These are phyloP conservation scores for Pseudohyphozyma bogoriensis DNA, from an alignment of 768 basidiomycete genomes.

Conservation along the genomic window DNA sequence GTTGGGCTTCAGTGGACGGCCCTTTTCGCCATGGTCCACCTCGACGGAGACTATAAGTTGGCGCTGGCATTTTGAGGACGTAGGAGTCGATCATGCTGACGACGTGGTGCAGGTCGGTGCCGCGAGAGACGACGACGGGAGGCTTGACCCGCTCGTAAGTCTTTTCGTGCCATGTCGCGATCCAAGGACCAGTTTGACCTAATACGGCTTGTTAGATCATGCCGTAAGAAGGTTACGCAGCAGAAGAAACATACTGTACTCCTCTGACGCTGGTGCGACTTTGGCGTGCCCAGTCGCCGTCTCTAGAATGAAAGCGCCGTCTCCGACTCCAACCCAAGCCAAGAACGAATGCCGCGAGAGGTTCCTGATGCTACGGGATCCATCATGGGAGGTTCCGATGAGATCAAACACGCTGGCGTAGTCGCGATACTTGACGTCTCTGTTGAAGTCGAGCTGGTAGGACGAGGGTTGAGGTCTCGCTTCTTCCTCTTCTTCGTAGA, in stretches of 20 bases:
- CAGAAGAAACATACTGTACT: slow-evolving; percentile 5
- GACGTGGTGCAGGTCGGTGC: background rate
- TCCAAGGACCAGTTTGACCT: background rate
- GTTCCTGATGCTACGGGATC: background rate
- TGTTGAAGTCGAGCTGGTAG: slow-evolving; percentile 52
- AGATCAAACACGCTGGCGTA: slow-evolving; percentile 44
- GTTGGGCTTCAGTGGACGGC: slow-evolving; percentile 36
- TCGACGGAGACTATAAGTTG: background rate
- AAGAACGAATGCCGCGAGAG: slow-evolving; percentile 33
- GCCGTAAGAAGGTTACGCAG: background rate
- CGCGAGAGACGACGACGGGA: background rate
- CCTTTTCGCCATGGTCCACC: background rate
- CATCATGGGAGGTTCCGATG: background rate
- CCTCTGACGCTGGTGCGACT: slow-evolving; percentile 45
- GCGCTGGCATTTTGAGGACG: background rate
- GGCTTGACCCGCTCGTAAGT: background rate
- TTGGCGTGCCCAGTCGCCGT: slow-evolving; percentile 60
- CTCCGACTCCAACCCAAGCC: slow-evolving; percentile 74
- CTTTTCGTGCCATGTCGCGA: background rate
- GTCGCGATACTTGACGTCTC: too few species aligned
- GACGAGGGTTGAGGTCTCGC: background rate
- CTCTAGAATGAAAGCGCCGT: slow-evolving; percentile 60
- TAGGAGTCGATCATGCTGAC: slow-evolving; percentile 8
- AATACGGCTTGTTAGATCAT: background rate
- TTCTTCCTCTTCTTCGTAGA: slow-evolving; percentile 4